Percentiles rank a stretch among this genome's conserved stretches.
Evolutionary conservation across 768 basidiomycete genomes (phyloP).

Genomic region (Lepiota brunneoincarnata): DNA sequence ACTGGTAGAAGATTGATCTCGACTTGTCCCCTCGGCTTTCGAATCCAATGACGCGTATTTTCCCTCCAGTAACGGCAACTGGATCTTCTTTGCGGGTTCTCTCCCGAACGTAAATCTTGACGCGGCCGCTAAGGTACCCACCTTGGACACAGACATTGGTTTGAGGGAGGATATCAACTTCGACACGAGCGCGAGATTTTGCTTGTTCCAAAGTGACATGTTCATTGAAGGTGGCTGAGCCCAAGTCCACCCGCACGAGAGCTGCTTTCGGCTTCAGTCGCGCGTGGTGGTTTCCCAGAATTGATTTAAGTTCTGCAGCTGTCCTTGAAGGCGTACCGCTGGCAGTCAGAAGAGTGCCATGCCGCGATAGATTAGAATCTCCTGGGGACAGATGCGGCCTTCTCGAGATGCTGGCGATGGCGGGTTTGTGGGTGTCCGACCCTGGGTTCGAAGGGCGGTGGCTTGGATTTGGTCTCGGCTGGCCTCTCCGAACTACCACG

Average conservation of each 20-base stretch:
- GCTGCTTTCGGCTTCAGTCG: slow-evolving; percentile 53
- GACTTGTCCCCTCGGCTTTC: slow-evolving; percentile 63
- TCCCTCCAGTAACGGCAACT: slow-evolving; percentile 69
- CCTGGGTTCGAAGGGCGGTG: background rate
- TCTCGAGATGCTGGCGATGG: no score
- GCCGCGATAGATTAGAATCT: background rate
- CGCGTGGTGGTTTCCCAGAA: slow-evolving; percentile 61
- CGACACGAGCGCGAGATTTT: slow-evolving; percentile 70
- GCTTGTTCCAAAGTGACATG: slow-evolving; percentile 65
- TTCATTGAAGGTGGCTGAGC: slow-evolving; percentile 19
- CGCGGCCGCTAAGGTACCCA: slow-evolving; percentile 61
- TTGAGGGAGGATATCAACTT: slow-evolving; percentile 78
- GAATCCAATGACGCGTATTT: slow-evolving; percentile 82
- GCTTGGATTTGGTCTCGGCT: background rate
- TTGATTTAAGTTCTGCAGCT: slow-evolving; percentile 54
- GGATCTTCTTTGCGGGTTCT: slow-evolving; percentile 52
- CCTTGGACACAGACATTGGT: slow-evolving; percentile 80
- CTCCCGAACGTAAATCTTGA: slow-evolving; percentile 63
- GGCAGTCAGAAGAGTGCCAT: slow-evolving; percentile 46
- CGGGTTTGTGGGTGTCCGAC: background rate
- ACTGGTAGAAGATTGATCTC: slow-evolving; percentile 84
- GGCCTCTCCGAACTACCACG: background rate
- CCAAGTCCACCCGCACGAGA: slow-evolving; percentile 31
- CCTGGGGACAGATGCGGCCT: background rate
- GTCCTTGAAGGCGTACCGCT: slow-evolving; percentile 48